phyloP scores from a whole-genome alignment of 2,329 filamentous ascomycete species.

The Aspergillus chevalieri region DNA sequence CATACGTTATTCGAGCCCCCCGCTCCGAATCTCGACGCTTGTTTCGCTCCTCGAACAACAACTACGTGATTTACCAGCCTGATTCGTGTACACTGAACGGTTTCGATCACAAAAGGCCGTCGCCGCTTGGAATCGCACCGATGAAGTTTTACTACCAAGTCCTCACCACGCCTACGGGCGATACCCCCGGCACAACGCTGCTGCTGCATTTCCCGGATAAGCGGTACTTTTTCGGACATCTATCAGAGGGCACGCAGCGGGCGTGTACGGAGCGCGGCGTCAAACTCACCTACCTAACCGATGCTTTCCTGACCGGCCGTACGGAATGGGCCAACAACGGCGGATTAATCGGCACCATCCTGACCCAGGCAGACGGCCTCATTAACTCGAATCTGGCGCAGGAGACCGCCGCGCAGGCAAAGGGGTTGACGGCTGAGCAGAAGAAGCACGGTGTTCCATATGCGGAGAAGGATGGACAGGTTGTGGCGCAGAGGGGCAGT shows the following conservation, averaged over 20 bases:
- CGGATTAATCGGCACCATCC: constrained; percentile 75
- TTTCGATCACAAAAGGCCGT: constrained; percentile 5
- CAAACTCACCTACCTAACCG: constrained; percentile 58
- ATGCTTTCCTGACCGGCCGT: constrained; percentile 77
- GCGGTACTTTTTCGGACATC: constrained; percentile 77
- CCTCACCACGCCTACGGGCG: constrained; percentile 74
- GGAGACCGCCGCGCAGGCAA: constrained; percentile 36
- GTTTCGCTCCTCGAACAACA: not conserved
- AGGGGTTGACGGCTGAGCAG: constrained; percentile 24
- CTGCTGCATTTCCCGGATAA: constrained; percentile 73
- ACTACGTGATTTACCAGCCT: constrained; percentile 22
- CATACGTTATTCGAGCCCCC: constrained; percentile 11
- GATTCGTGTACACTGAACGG: constrained; percentile 8
- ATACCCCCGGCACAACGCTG: constrained; percentile 75
- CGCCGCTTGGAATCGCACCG: constrained; percentile 12
- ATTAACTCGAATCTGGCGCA: constrained; percentile 43
- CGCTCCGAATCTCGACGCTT: not conserved
- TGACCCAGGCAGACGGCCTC: constrained; percentile 70
- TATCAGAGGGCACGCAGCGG: constrained; percentile 80
- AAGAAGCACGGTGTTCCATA: constrained; percentile 21
- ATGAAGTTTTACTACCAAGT: constrained; percentile 75
- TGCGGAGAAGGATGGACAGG: constrained; percentile 21
- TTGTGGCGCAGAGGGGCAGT: constrained; percentile 23
- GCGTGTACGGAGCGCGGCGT: constrained; percentile 63
- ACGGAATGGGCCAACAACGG: constrained; percentile 71